Base-by-base conservation (phyloP, 108 stramenopile species). In the Skeletonema costatum region DNA sequence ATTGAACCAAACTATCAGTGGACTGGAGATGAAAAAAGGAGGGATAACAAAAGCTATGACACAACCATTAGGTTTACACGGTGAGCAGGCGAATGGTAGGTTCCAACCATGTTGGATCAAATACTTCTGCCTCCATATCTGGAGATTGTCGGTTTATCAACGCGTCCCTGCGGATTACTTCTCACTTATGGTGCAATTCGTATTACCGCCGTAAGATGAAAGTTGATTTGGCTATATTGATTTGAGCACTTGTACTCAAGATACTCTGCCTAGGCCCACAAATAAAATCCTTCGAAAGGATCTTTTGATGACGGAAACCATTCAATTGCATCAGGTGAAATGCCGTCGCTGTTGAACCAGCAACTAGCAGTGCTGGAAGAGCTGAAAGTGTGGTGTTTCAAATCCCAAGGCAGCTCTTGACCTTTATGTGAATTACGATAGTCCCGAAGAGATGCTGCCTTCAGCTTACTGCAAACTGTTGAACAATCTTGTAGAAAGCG, bases 381-480 rank as follows among this genome's bases (percentile, higher is more conserved):
- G 60, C 46, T 97, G 33, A 83, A 89, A 67, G 63, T 67, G 31
- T 96, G 95, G 97, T 95, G n/a, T 97, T 67, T 71, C 67, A 30
- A 81, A 89, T 63, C 79, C 91, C 3, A 88, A 78, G 64, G 76
- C 84, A 56, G 64, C 87, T 19, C 77, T 94, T 30, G 92, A 93
- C 63, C 64, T 96, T n/a, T 92, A 85, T 70, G 51, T 96, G 32
- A 98, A 96, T 61, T 98, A 95, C 66, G 90, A 90, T 63, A 70
- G 80, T 61, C 56, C 78, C 17, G 77, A 86, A 29, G 82, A 78
- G 32, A 56, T 87, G 32, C 50, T 93, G 9, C 82, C 87, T 44
- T 76, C 70, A 14, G 66, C 82, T 9, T 78, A 90, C 51, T 93
- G 91, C 86, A 92, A 88, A 67, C 60, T 94, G 33, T 74, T 76